These are phyloP conservation scores for Cladosporium sp. DNA, from an alignment of 2,329 filamentous ascomycete species.

Conservation along the genomic window DNA sequence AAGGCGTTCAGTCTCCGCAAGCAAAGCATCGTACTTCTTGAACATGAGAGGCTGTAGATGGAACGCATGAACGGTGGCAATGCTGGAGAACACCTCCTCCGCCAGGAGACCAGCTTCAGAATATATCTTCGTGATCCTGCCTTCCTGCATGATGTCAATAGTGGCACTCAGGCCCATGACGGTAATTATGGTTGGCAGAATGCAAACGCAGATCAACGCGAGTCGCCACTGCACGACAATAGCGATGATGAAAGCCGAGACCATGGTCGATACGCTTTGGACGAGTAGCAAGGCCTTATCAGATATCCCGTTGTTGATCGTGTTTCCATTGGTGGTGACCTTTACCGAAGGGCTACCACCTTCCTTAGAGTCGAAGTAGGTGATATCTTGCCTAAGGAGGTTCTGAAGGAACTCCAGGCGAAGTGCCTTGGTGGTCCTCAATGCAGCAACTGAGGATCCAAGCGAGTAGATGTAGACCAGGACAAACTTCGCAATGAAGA, in stretches of 20 bases:
- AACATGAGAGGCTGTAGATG: constrained; percentile 43
- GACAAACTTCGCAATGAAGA: constrained; percentile 64
- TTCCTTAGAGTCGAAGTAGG: constrained; percentile 58
- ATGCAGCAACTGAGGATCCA: constrained; percentile 47
- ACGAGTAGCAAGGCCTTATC: constrained; percentile 36
- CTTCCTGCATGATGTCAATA: constrained; percentile 5
- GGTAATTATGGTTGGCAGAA: constrained; percentile 43
- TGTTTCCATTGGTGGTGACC: constrained; percentile 50
- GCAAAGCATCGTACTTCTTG: constrained; percentile 40
- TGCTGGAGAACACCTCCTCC: constrained; percentile 48
- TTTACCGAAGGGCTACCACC: constrained; percentile 58
- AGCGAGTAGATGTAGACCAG: constrained; percentile 54
- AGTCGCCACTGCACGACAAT: constrained; percentile 42
- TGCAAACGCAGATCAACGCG: constrained; percentile 43
- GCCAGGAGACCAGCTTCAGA: constrained; percentile 44
- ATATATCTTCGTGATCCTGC: constrained; percentile 31
- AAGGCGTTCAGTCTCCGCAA: constrained; percentile 40
- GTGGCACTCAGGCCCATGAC: constrained; percentile 30
- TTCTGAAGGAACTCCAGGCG: constrained; percentile 61
- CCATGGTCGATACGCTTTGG: constrained; percentile 35
- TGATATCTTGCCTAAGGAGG: constrained; percentile 62
- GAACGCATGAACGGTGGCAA: constrained; percentile 49
- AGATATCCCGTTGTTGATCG: constrained; percentile 38
- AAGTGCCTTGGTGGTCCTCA: constrained; percentile 46
- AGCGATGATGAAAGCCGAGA: constrained; percentile 38